These are phyloP conservation scores for Colletotrichum sp. DNA, from an alignment of 2,329 filamentous ascomycete genomes.

Conservation along the genomic window DNA sequence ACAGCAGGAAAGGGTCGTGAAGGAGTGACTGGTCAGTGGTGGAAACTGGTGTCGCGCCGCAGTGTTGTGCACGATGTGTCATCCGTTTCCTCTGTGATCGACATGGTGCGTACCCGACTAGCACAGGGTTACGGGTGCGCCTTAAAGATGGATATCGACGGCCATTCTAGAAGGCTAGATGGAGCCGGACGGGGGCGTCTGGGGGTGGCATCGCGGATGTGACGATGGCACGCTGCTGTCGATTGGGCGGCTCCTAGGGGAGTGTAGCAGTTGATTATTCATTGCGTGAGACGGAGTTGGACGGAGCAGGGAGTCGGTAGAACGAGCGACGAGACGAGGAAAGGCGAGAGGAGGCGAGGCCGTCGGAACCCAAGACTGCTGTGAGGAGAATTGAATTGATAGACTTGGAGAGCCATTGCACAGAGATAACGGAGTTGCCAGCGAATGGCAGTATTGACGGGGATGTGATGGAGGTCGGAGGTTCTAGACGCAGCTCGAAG, in stretches of 20 bases:
- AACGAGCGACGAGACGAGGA: not conserved
- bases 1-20: not conserved
- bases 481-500: conserved; percentile 14
- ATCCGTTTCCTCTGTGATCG: not conserved
- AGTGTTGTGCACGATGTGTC: conserved; percentile 7
- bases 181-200: not conserved
- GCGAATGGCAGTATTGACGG: not conserved
- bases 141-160: not conserved
- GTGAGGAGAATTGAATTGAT: not conserved
- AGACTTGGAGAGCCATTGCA: not conserved
- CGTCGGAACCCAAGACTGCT: not conserved
- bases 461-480: not conserved
- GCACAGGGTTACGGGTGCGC: not conserved
- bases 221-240: not conserved
- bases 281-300: conserved; percentile 6
- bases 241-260: not conserved
- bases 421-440: conserved; percentile 1
- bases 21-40: not conserved
- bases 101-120: not conserved
- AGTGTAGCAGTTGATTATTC: not conserved
- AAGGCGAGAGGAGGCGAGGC: not conserved
- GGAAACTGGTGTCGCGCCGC: not conserved
- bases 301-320: not conserved
- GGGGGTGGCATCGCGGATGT: conserved; percentile 3
- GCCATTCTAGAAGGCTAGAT: not conserved